Evolutionary conservation across 2,329 filamentous ascomycete genomes (phyloP).

Genomic region (Septoria petroselini): DNA sequence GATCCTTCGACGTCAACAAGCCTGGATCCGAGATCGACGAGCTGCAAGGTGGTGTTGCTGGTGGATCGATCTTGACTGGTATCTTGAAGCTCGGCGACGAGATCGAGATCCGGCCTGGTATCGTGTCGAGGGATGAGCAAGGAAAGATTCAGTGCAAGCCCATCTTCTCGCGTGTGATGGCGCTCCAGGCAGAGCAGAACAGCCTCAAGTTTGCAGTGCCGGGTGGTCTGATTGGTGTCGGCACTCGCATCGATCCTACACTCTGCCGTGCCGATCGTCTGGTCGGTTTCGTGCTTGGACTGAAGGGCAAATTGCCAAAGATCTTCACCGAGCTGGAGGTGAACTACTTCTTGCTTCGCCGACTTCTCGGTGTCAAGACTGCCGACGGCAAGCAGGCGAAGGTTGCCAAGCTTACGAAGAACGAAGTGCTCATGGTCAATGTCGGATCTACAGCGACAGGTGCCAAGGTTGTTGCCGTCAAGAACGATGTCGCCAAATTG

Average conservation of each 20-base stretch:
- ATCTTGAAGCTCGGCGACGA: slow-evolving; percentile 96
- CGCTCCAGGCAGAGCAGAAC: slow-evolving; percentile 96
- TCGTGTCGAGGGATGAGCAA: slow-evolving; percentile 90
- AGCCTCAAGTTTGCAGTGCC: slow-evolving; percentile 98
- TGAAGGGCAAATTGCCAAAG: slow-evolving; percentile 87
- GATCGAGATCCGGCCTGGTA: slow-evolving; percentile 98
- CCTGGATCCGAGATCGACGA: slow-evolving; percentile 98
- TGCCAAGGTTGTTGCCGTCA: slow-evolving; percentile 94
- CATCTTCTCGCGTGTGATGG: slow-evolving; percentile 92
- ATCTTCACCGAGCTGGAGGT: slow-evolving; percentile 99
- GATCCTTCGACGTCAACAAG: slow-evolving; percentile 99
- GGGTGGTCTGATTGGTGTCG: slow-evolving; percentile 95
- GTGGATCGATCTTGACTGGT: slow-evolving; percentile 93
- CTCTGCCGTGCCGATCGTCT: slow-evolving; percentile 98
- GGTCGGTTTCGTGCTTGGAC: slow-evolving; percentile 93
- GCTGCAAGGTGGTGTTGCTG: slow-evolving; percentile 96
- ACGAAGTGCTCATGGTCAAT: slow-evolving; percentile 99
- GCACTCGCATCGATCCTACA: slow-evolving; percentile 94
- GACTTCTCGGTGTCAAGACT: slow-evolving; percentile 93
- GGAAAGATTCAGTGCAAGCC: slow-evolving; percentile 95
- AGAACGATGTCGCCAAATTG: slow-evolving; percentile 95
- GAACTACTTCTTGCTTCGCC: slow-evolving; percentile 96
- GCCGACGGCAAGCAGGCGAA: slow-evolving; percentile 99
- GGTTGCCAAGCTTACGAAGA: slow-evolving; percentile 96
- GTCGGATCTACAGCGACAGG: slow-evolving; percentile 96